Conservation (phyloP, 495 filamentous ascomycete species). For the Aspergillus panamensis region DNA sequence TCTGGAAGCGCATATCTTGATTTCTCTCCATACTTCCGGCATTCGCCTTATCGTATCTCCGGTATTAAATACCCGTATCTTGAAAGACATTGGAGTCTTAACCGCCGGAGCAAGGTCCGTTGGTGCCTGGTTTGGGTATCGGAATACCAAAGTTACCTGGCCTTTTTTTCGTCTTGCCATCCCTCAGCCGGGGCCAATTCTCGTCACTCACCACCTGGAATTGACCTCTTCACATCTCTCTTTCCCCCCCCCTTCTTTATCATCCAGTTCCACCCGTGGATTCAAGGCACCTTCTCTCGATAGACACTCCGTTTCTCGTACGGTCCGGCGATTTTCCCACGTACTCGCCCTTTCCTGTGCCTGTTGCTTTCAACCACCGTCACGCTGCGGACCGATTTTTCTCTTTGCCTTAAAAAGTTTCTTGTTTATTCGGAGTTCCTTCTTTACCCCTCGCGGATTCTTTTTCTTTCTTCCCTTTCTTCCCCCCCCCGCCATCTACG, state of each 20-base stretch:
- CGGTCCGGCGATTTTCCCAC: slow-evolving; percentile 17
- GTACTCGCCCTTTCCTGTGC: slow-evolving; percentile 15
- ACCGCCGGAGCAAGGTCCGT: slow-evolving; percentile 4
- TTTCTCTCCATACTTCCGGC: slow-evolving; percentile 7
- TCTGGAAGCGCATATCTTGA: neutral
- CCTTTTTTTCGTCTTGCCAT: slow-evolving; percentile 18
- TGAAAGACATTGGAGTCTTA: slow-evolving; percentile 13
- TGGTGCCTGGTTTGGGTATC: slow-evolving; percentile 25
- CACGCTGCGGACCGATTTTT: slow-evolving; percentile 11
- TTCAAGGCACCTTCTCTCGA: slow-evolving; percentile 3
- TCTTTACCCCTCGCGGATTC: slow-evolving; percentile 18
- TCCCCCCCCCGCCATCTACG: neutral
- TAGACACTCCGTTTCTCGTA: neutral
- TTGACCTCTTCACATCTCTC: slow-evolving; percentile 16
- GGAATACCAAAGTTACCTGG: slow-evolving; percentile 17
- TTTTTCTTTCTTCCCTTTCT: slow-evolving; percentile 8
- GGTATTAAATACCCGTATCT: slow-evolving; percentile 15
- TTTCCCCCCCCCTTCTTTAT: slow-evolving; percentile 19
- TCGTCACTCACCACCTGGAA: neutral
- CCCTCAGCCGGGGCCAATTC: neutral
- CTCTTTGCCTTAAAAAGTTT: slow-evolving; percentile 21
- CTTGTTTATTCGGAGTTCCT: slow-evolving; percentile 17
- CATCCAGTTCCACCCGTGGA: slow-evolving; percentile 6
- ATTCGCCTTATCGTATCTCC: slow-evolving; percentile 19
- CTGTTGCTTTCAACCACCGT: slow-evolving; percentile 1